phyloP scores from a whole-genome alignment of 2,329 filamentous ascomycete genomes.

The Colletotrichum destructivum region DNA sequence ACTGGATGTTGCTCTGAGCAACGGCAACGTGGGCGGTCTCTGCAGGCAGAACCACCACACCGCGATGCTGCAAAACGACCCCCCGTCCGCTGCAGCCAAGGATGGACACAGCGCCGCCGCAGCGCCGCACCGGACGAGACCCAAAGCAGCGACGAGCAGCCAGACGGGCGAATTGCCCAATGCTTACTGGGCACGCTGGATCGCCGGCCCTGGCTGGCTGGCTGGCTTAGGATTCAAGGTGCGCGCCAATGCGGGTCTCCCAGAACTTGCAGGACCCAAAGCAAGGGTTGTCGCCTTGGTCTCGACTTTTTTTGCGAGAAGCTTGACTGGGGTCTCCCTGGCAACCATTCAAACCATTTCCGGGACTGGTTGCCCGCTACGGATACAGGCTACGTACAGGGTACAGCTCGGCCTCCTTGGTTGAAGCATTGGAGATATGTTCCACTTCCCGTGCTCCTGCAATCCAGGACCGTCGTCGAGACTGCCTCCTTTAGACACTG shows the following conservation, averaged over 20 bases:
- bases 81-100: constrained; percentile 9
- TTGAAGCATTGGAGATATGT: constrained; percentile 18
- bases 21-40: constrained; percentile 16
- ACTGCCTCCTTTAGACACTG: constrained; percentile 18
- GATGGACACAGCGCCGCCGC: background rate
- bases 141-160: constrained; percentile 6
- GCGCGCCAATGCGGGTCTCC: constrained; percentile 36
- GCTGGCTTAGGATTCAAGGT: constrained; percentile 8
- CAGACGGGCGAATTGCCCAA: background rate
- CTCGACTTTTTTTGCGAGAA: constrained; percentile 34
- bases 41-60: constrained; percentile 5
- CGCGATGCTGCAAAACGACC: background rate
- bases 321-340: constrained; percentile 37
- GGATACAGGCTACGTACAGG: background rate
- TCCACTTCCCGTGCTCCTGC: constrained; percentile 35
- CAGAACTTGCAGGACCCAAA: constrained; percentile 22
- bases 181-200: background rate
- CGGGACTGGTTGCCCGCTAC: constrained; percentile 36
- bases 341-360: constrained; percentile 29
- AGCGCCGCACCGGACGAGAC: constrained; percentile 11
- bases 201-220: background rate
- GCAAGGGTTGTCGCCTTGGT: constrained; percentile 37
- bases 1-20: constrained; percentile 42
- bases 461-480: constrained; percentile 35
- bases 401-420: constrained; percentile 25